These are phyloP conservation scores for Penicillium oxalicum DNA, from an alignment of 2,329 filamentous ascomycete genomes.

Conservation along the genomic window DNA sequence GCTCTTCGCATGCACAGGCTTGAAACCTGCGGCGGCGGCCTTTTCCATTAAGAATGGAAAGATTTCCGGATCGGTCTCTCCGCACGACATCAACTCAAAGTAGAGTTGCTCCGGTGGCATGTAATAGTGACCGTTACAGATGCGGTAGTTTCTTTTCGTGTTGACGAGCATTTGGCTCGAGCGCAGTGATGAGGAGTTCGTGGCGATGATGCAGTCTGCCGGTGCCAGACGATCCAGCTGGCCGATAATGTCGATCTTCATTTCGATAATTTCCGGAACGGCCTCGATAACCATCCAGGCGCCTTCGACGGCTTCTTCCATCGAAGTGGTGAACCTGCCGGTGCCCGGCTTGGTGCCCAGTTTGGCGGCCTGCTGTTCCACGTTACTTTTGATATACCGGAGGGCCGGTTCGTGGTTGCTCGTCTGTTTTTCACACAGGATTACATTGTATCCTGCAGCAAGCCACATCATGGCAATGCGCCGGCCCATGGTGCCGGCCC, in stretches of 20 bases:
- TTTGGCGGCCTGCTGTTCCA: constrained; percentile 12
- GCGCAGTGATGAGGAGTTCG: constrained; percentile 16
- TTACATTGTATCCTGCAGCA: constrained; percentile 12
- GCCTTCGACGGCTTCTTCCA: constrained; percentile 9
- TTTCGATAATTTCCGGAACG: constrained; percentile 13
- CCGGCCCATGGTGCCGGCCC: constrained; percentile 18
- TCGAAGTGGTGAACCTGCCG: constrained; percentile 4
- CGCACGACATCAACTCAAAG: constrained; percentile 17
- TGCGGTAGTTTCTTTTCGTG: constrained; percentile 17
- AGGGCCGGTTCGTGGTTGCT: constrained; percentile 7
- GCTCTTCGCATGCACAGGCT: constrained; percentile 12
- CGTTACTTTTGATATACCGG: constrained; percentile 11
- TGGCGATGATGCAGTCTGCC: constrained; percentile 13
- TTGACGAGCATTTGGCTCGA: constrained; percentile 16
- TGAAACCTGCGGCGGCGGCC: constrained; percentile 12
- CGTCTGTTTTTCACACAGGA: constrained; percentile 13
- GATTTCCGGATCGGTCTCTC: constrained; percentile 13
- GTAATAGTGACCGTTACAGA: constrained; percentile 18
- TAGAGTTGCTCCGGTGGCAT: constrained; percentile 18
- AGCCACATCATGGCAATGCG: constrained; percentile 20
- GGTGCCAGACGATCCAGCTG: constrained; percentile 10
- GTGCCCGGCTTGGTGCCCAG: constrained; percentile 10
- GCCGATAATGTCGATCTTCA: constrained; percentile 14
- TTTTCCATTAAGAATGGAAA: constrained; percentile 17
- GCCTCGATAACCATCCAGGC: constrained; percentile 19